Evolutionary conservation across 805 yeast genomes (phyloP).

Genomic region (Wickerhamiella qilinensis): DNA sequence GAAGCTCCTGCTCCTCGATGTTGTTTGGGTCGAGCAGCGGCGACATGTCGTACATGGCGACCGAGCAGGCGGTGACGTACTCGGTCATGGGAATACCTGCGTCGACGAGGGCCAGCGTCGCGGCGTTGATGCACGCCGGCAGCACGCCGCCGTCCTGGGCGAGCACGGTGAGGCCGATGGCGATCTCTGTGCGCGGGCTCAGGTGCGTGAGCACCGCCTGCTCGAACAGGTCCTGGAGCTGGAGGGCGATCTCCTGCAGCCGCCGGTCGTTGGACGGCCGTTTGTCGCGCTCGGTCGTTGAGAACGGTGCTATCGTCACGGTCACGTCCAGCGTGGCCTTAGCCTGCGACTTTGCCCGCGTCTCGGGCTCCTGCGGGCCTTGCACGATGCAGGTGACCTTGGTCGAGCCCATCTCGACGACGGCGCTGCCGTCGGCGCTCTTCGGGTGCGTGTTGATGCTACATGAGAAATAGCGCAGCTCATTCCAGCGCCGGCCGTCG

Average conservation of each 20-base stretch:
- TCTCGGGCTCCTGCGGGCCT: slow-evolving; percentile 79
- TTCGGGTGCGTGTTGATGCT: slow-evolving; percentile 76
- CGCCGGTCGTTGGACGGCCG: slow-evolving; percentile 42
- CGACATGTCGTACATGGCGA: slow-evolving; percentile 62
- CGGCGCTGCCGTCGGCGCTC: slow-evolving; percentile 76
- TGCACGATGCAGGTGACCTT: slow-evolving; percentile 70
- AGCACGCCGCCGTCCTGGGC: slow-evolving; percentile 84
- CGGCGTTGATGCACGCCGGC: slow-evolving; percentile 66
- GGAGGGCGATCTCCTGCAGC: slow-evolving; percentile 21
- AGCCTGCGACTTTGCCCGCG: slow-evolving; percentile 30
- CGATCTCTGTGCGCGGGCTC: slow-evolving; percentile 74
- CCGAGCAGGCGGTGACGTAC: slow-evolving; percentile 63
- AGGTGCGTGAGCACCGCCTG: slow-evolving; percentile 55
- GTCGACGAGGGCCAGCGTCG: slow-evolving; percentile 78
- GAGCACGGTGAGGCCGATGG: slow-evolving; percentile 56
- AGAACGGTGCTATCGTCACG: slow-evolving; percentile 64
- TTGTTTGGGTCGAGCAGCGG: slow-evolving; percentile 72
- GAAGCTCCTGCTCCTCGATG: slow-evolving; percentile 70
- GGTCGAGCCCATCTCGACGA: slow-evolving; percentile 82
- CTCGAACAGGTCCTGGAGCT: slow-evolving; percentile 21
- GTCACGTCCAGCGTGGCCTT: slow-evolving; percentile 46
- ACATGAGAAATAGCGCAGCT: slow-evolving; percentile 67
- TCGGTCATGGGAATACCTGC: slow-evolving; percentile 94
- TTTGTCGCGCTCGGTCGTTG: slow-evolving; percentile 60
- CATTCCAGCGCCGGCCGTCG: slow-evolving; percentile 94